A percentile compares a stretch with the other conserved stretches of the same genome.
phyloP scores from a whole-genome alignment of 257 asterid genomes.

The Lithospermum erythrorhizon region DNA sequence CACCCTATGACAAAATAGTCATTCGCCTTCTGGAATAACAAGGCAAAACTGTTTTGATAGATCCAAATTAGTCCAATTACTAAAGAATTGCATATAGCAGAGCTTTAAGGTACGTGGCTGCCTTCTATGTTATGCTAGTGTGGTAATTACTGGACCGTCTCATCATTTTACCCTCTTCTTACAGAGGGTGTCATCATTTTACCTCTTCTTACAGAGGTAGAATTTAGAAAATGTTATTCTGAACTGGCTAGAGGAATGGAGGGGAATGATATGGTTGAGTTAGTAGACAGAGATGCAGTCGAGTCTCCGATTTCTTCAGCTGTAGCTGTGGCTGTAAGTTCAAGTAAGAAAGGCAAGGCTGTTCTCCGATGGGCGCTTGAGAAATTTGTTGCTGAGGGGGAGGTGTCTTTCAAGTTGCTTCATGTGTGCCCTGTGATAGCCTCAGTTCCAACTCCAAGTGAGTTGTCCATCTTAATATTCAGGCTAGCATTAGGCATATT shows the following conservation, averaged over 20 bases:
- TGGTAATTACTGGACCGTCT: too few species aligned
- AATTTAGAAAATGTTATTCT: too few species aligned
- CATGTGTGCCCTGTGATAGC: conserved; percentile 50
- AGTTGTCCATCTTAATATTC: conserved; percentile 16
- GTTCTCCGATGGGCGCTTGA: conserved; percentile 83
- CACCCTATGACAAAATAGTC: too few species aligned
- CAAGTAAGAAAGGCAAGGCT: conserved; percentile 43
- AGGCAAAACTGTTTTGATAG: too few species aligned
- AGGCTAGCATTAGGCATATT: not conserved
- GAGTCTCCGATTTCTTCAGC: conserved; percentile 23
- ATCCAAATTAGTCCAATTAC: too few species aligned
- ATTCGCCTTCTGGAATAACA: too few species aligned
- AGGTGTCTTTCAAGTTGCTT: conserved; percentile 44
- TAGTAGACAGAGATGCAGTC: conserved; percentile 24
- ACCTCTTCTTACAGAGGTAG: conserved; percentile 7
- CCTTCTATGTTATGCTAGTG: not conserved
- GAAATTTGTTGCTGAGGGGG: conserved; percentile 70
- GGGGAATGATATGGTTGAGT: conserved; percentile 13
- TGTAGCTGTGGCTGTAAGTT: conserved; percentile 52
- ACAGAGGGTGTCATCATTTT: not conserved
- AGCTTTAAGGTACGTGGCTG: too few species aligned
- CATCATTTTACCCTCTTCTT: not conserved
- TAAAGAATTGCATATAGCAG: too few species aligned
- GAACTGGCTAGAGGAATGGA: conserved; percentile 18
- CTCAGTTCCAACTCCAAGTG: conserved; percentile 78